Evolutionary conservation across 306 rosid genomes (phyloP).

Genomic region (Ochetophila trinervis): DNA sequence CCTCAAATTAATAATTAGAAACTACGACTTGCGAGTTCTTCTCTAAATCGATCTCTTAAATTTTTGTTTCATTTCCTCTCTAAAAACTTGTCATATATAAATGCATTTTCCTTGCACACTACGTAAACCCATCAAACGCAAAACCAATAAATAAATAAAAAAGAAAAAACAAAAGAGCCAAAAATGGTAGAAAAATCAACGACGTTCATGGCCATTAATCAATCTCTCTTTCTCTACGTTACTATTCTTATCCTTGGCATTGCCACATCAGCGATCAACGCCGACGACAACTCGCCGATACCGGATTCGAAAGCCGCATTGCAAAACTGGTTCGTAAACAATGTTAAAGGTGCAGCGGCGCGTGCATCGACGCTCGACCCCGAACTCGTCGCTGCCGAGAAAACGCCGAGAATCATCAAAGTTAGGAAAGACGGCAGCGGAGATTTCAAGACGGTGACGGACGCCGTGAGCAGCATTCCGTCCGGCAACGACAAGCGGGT

Average conservation of each 20-base stretch:
- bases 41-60: conserved; percentile 14
- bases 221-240: conserved; percentile 5
- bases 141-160: not conserved
- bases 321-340: conserved; percentile 35
- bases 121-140: not conserved
- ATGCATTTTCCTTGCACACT: not conserved
- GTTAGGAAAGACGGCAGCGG: conserved; percentile 51
- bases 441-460: conserved; percentile 40
- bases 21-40: not conserved
- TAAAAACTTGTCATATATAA: not conserved
- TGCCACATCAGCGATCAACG: conserved; percentile 5
- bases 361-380: conserved; percentile 35
- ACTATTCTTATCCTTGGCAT: conserved; percentile 12
- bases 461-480: conserved; percentile 54
- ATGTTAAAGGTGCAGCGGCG: conserved; percentile 7
- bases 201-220: not conserved
- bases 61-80: not conserved
- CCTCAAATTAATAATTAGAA: not conserved
- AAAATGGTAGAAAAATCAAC: not conserved
- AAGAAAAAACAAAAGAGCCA: not conserved
- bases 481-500: conserved; percentile 41
- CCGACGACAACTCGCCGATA: conserved; percentile 15
- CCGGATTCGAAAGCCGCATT: conserved; percentile 30
- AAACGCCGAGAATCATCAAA: conserved; percentile 21
- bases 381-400: conserved; percentile 39